Evolutionary conservation across 1,284 basidiomycete species (phyloP).

Genomic region (Psilocybe mexicana): DNA sequence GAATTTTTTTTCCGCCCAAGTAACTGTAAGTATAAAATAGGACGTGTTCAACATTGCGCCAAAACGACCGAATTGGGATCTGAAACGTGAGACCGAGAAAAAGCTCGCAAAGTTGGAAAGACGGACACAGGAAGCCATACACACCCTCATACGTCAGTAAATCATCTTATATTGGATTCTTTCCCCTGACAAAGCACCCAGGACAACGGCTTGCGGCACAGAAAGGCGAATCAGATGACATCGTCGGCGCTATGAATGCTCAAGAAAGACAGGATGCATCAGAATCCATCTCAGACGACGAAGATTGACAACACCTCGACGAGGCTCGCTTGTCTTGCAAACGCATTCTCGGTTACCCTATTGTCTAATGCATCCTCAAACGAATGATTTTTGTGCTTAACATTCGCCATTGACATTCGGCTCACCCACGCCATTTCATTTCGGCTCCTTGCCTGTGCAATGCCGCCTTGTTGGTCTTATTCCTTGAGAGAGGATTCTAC

Average conservation of each 20-base stretch:
- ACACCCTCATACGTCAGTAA: slow-evolving; percentile 85
- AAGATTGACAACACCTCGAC: slow-evolving; percentile 33
- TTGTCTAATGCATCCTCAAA: slow-evolving; percentile 1
- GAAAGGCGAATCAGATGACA: slow-evolving; percentile 73
- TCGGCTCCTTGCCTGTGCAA: background rate
- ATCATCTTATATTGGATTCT: slow-evolving; percentile 20
- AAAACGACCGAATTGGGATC: slow-evolving; percentile 95
- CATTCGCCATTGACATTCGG: background rate
- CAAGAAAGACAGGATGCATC: slow-evolving; percentile 56
- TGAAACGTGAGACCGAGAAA: slow-evolving; percentile 93
- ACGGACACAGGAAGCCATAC: slow-evolving; percentile 89
- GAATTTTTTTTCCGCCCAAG: background rate
- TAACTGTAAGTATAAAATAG: slow-evolving; percentile 40
- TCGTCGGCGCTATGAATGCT: slow-evolving; percentile 78
- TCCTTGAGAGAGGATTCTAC: slow-evolving; percentile 1
- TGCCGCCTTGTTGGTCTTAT: background rate
- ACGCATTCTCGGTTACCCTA: slow-evolving; percentile 8
- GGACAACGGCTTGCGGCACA: slow-evolving; percentile 77
- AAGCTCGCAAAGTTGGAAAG: slow-evolving; percentile 88
- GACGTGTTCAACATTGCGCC: slow-evolving; percentile 97
- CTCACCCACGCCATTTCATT: background rate
- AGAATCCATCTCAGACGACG: slow-evolving; percentile 50
- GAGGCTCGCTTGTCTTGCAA: slow-evolving; percentile 22
- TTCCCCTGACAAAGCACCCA: slow-evolving; percentile 28
- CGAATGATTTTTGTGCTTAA: background rate